A percentile compares a stretch with the other conserved stretches of the same genome.
Conservation (phyloP, 2,329 filamentous ascomycete genomes). For the Seiridium unicorne region DNA sequence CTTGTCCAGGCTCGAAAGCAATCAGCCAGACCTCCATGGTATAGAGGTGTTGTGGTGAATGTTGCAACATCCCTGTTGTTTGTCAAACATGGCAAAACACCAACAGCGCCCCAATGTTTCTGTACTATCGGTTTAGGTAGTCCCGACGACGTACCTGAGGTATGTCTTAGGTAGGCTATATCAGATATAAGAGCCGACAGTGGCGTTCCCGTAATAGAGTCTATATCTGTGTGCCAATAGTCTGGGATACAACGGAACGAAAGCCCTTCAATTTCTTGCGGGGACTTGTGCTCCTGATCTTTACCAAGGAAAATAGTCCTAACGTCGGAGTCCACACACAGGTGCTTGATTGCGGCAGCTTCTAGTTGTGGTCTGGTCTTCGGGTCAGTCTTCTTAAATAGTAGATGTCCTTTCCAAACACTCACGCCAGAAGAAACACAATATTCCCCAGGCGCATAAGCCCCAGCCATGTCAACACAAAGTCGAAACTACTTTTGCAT, state of each 20-base stretch:
- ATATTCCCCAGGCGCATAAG: conserved; percentile 54
- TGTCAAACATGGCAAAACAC: conserved; percentile 35
- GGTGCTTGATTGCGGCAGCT: conserved; percentile 44
- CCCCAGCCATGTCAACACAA: conserved; percentile 59
- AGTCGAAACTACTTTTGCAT: conserved; percentile 53
- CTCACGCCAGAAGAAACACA: conserved; percentile 55
- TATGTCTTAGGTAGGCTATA: conserved; percentile 60
- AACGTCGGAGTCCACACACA: conserved; percentile 47
- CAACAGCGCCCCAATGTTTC: conserved; percentile 52
- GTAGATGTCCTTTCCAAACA: background rate
- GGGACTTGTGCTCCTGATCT: conserved; percentile 6
- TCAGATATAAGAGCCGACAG: conserved; percentile 19
- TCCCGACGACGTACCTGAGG: conserved; percentile 63
- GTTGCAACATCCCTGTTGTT: conserved; percentile 37
- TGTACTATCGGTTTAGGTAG: conserved; percentile 63
- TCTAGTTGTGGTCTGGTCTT: conserved; percentile 44
- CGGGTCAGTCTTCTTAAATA: conserved; percentile 8
- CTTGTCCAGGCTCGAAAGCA: conserved; percentile 62
- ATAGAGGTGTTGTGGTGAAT: conserved; percentile 65
- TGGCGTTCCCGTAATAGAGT: background rate
- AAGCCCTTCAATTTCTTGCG: conserved; percentile 10
- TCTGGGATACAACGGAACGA: conserved; percentile 14
- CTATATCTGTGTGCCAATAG: conserved; percentile 1
- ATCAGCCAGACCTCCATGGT: conserved; percentile 65
- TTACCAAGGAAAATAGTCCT: conserved; percentile 44